These are phyloP conservation scores for Populus simonii DNA, from an alignment of 345 rosid genomes.

Conservation along the genomic window DNA sequence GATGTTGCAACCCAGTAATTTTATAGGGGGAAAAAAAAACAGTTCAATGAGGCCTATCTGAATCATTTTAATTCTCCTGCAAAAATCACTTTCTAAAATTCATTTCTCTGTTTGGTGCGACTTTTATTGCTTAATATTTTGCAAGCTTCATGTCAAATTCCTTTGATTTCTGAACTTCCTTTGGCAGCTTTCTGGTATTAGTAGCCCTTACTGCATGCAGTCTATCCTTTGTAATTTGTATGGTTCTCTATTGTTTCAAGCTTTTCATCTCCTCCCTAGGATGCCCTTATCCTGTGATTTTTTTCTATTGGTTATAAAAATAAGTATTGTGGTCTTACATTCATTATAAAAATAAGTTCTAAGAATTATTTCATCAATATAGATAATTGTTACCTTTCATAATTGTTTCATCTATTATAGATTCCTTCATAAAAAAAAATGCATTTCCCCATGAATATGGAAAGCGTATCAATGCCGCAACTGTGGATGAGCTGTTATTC, in stretches of 20 bases:
- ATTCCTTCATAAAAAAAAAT: too few relatives aligned
- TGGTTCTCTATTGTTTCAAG: background rate
- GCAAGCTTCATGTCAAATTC: background rate
- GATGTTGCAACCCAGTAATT: background rate
- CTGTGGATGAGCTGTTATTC: background rate
- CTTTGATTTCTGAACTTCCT: background rate
- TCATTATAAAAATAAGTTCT: background rate
- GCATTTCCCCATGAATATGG: background rate
- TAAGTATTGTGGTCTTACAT: background rate
- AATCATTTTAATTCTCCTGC: background rate
- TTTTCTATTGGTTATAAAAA: background rate
- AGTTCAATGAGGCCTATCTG: background rate
- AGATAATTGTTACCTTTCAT: background rate
- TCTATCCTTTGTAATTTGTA: background rate
- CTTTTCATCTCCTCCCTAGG: background rate
- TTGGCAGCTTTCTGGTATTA: background rate
- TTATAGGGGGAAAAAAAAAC: background rate
- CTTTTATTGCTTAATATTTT: background rate
- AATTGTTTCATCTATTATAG: background rate
- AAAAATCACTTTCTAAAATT: background rate
- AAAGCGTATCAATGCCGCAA: background rate
- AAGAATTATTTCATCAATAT: background rate
- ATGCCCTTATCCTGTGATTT: conserved; percentile 5
- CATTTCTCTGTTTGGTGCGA: background rate
- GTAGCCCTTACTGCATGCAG: background rate